Base-by-base conservation (phyloP, 495 filamentous ascomycete genomes). In the Aspergillus baeticus region DNA sequence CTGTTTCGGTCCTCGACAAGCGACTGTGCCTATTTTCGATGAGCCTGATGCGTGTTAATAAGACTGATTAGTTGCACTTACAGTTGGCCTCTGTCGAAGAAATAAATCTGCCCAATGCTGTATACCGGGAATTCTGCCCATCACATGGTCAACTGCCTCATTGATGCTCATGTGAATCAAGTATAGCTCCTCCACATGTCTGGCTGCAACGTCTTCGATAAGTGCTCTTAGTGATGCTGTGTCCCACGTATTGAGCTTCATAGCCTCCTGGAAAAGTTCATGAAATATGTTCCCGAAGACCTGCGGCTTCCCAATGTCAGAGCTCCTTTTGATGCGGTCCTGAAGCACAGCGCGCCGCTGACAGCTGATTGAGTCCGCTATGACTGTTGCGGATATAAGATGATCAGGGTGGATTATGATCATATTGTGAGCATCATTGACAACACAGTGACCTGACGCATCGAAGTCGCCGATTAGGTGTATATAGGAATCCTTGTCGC, bases 351-450 rank as follows among this genome's bases (percentile, higher is more conserved):
- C 91, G 50, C 92, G 87, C 11, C 94, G 85, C 58, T 85, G 84
- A 65, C 94, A 98, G 37, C 83, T 84, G 64, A 96, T 92, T 0
- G 94, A 95, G 66, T 98, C 94, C 34, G 89, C 94, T 31, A 98
- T 87, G 8, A 93, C 88, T 7, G 92, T 96, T 2, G 93, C 87
- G 10, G 94, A 97, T 48, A 98, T 87, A 20, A 98, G 82, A 72
- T 96, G 92, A 69, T 98, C 94, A 2, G 94, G 94, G 67, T 98
- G 91, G 11, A 98, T 77, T 60, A 98, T 93, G 35, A 98, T 73
- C 75, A 96, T 88, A 62, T 96, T 89, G 50, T 87, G 76, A 21
- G 76, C 70, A 66, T 96, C 90, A 68, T 92, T 87, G 48, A 96
- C 77, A 57, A 90, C 81, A 67, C 84, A 87, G 57, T 84, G 77